phyloP scores from a whole-genome alignment of 2,329 filamentous ascomycete genomes.

The Ascosphaera pollenicola region DNA sequence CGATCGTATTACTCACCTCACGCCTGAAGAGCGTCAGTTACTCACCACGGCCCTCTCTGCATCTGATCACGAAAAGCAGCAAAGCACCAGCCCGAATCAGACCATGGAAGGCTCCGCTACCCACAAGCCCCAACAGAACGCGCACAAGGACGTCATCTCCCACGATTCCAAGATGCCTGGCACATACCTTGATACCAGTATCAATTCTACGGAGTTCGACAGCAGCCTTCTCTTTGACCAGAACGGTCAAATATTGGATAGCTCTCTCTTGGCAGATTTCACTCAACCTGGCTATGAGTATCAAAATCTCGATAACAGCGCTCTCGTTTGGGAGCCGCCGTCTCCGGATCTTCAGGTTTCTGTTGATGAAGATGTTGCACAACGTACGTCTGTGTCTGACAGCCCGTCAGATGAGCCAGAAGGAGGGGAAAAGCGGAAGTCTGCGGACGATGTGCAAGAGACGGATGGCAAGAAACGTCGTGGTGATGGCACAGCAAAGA shows the following conservation, averaged over 20 bases:
- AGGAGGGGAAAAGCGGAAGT: constrained; percentile 39
- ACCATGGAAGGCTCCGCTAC: constrained; percentile 8
- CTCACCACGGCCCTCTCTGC: constrained; percentile 57
- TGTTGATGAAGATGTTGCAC: constrained; percentile 59
- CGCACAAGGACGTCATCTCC: background rate
- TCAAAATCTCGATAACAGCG: constrained; percentile 67
- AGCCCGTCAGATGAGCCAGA: constrained; percentile 17
- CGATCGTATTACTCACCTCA: constrained; percentile 42
- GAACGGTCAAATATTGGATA: constrained; percentile 21
- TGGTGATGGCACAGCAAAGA: constrained; percentile 74
- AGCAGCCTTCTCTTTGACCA: constrained; percentile 21
- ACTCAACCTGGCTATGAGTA: constrained; percentile 27
- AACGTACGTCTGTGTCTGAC: constrained; percentile 15
- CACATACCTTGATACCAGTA: constrained; percentile 4
- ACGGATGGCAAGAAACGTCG: constrained; percentile 49
- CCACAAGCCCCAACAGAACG: background rate
- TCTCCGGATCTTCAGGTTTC: constrained; percentile 38
- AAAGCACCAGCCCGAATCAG: constrained; percentile 7
- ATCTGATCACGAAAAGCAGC: constrained; percentile 28
- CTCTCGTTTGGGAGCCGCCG: constrained; percentile 60
- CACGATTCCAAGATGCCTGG: constrained; percentile 1
- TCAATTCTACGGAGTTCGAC: constrained; percentile 11
- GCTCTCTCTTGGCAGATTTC: background rate
- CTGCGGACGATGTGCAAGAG: constrained; percentile 36
- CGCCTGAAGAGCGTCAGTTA: constrained; percentile 53